phyloP scores from a whole-genome alignment of 208 protist species.

The Trichomonas tenax region DNA sequence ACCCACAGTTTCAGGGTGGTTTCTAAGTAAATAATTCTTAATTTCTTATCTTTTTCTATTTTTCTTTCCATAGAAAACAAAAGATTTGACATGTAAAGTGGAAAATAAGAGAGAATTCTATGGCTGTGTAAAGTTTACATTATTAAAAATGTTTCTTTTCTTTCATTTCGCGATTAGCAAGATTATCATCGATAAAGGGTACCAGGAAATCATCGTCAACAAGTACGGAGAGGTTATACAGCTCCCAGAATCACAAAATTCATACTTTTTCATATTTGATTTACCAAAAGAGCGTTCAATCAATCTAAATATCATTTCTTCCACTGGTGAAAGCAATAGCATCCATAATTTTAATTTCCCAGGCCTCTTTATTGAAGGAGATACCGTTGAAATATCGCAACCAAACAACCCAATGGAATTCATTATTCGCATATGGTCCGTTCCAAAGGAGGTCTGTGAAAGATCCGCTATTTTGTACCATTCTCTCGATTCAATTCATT shows the following conservation, averaged over 20 bases:
- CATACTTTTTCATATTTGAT: not conserved
- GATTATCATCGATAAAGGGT: no score
- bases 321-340: not conserved
- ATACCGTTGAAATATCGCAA: not conserved
- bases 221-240: not conserved
- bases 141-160: no score
- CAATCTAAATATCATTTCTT: not conserved
- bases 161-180: no score
- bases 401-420: not conserved
- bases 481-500: not conserved
- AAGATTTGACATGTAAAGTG: no score
- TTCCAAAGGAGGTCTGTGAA: not conserved
- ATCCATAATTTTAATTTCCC: not conserved
- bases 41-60: not conserved
- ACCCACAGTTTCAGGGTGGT: not conserved
- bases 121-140: no score
- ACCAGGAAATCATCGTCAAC: not conserved
- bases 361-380: not conserved
- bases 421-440: not conserved
- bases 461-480: not conserved
- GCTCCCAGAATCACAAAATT: not conserved
- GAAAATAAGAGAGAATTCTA: no score
- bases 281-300: not conserved
- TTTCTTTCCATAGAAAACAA: no score
- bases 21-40: not conserved